phyloP scores from a whole-genome alignment of 805 yeast genomes.

The Starmera amethionina region DNA sequence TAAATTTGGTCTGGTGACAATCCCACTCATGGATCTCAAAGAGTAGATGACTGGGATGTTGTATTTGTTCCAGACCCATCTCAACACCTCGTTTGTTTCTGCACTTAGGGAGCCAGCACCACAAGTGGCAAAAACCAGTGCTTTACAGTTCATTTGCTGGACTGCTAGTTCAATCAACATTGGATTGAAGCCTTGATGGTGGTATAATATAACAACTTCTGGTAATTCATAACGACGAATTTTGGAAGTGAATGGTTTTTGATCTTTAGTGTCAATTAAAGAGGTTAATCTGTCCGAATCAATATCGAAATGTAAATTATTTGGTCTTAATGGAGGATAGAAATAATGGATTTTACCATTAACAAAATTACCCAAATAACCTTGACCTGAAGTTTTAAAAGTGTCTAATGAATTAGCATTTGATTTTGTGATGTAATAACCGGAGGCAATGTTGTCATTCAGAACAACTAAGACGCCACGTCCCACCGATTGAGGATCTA shows the following conservation, averaged over 20 bases:
- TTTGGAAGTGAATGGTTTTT: slow-evolving; percentile 13
- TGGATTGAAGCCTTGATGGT: slow-evolving; percentile 50
- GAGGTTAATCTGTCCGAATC: slow-evolving; percentile 15
- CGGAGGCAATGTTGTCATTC: slow-evolving; percentile 61
- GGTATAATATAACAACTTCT: slow-evolving; percentile 49
- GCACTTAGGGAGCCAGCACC: slow-evolving; percentile 62
- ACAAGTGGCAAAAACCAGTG: slow-evolving; percentile 57
- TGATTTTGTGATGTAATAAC: slow-evolving; percentile 60
- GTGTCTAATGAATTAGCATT: slow-evolving; percentile 65
- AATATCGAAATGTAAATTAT: slow-evolving; percentile 29
- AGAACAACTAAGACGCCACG: slow-evolving; percentile 57
- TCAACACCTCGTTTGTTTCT: slow-evolving; percentile 33
- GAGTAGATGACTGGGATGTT: slow-evolving; percentile 51
- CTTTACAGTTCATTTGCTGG: slow-evolving; percentile 35
- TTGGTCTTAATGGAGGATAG: slow-evolving; percentile 52
- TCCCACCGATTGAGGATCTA: slow-evolving; percentile 36
- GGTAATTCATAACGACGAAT: slow-evolving; percentile 20
- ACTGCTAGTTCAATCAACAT: slow-evolving; percentile 37
- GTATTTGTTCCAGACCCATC: slow-evolving; percentile 27
- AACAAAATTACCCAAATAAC: slow-evolving; percentile 61
- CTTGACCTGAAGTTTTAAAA: slow-evolving; percentile 58
- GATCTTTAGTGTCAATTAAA: slow-evolving; percentile 9
- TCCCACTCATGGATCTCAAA: slow-evolving; percentile 61
- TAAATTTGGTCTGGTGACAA: slow-evolving; percentile 46
- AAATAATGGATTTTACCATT: slow-evolving; percentile 56